Evolutionary conservation across 1,284 basidiomycete genomes (phyloP), one percentile per base, ranked within the genome.

Genomic region (Cerioporus squamosus): DNA sequence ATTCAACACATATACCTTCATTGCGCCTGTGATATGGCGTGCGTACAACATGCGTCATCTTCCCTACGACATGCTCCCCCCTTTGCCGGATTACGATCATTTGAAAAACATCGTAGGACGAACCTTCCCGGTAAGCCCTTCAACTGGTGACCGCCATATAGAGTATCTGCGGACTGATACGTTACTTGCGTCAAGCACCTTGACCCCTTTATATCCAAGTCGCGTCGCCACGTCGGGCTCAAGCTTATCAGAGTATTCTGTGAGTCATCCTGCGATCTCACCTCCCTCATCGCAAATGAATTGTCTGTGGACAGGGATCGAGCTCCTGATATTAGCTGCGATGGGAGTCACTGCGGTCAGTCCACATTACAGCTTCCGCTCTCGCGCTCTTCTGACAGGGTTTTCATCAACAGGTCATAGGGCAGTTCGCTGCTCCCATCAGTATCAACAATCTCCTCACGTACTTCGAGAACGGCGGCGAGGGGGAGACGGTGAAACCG

Each of bases 81-180:
- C 80, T 0, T 63, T 83, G 15, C 73, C 79, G 1, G 82, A 84
- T 61, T 80, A 79, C 55, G 81, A 84, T 60, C 68, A 71, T 26
- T 72, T 80, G 2, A 71, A 71, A 38, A 68, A 76, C 60, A 73
- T 84, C 1, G 76, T 77, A 44, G 65, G 72, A 36, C 68, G 69
- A 10, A 70, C 72, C 56, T 70, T 75, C 52, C 68, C 68, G 5
- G 74, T 70, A 47, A n/a, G 68, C 52, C n/a, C 7, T 46, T 42
- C 33, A 14, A 6, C 12, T 12, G 1, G 12, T 22, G 24, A 6
- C 31, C 24, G 12, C 43, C 22, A 9, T 18, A 42, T 2, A 17
- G 7, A 0, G 2, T 33, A 17, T 20, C 18, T 15, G 18, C 8
- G 29, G 7, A 31, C 14, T 5, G n/a, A 44, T 2, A 39, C 38